Conservation (phyloP, 805 yeast genomes). For the Pichia nanzhaoensis region DNA sequence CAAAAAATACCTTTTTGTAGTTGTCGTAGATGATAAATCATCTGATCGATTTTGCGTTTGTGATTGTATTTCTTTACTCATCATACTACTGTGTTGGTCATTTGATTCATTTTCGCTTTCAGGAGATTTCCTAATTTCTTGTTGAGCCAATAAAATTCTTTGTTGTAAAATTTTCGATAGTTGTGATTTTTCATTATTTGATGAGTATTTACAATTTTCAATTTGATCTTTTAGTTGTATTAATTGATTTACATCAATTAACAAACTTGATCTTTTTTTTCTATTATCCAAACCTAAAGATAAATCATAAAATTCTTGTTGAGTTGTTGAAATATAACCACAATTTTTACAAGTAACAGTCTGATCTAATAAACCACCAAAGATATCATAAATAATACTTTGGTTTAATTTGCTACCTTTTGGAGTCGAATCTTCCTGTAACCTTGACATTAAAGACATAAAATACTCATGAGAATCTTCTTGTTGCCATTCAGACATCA, state of each 20-base stretch:
- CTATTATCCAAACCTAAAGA: slow-evolving; percentile 66
- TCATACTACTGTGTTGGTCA: not conserved
- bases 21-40: not conserved
- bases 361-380: slow-evolving; percentile 87
- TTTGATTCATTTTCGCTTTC: slow-evolving; percentile 11
- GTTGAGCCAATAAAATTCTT: slow-evolving; percentile 24
- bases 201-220: slow-evolving; percentile 22
- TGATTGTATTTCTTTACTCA: not conserved
- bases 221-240: slow-evolving; percentile 24
- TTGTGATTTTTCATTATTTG: slow-evolving; percentile 19
- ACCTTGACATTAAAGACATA: slow-evolving; percentile 80
- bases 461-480: slow-evolving; percentile 97
- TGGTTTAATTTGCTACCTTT: slow-evolving; percentile 76
- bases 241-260: slow-evolving; percentile 25
- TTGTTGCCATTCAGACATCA: slow-evolving; percentile 97
- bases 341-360: slow-evolving; percentile 78
- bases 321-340: slow-evolving; percentile 75
- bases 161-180: slow-evolving; percentile 26
- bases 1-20: slow-evolving; percentile 43
- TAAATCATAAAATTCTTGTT: slow-evolving; percentile 90
- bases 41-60: slow-evolving; percentile 7
- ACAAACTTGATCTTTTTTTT: slow-evolving; percentile 35
- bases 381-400: slow-evolving; percentile 83
- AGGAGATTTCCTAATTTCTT: slow-evolving; percentile 24
- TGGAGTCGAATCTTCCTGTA: slow-evolving; percentile 92